A percentile compares a stretch with the other conserved stretches of the same genome.
Conservation (phyloP, 2,329 filamentous ascomycete species). For the Drechslerella coelobrocha region DNA sequence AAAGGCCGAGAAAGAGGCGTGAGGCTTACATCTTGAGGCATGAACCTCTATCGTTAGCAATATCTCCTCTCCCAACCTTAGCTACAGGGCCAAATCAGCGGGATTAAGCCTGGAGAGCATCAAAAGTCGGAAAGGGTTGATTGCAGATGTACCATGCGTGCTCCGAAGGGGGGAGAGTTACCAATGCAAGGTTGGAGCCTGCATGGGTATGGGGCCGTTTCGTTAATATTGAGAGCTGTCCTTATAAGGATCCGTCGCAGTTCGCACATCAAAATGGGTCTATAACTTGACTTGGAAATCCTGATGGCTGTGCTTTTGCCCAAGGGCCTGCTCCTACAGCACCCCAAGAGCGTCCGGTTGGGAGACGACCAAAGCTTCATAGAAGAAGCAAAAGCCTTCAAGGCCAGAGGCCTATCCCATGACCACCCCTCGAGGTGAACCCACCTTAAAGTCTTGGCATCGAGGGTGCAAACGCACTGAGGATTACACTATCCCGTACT, state of each 20-base stretch:
- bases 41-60: constrained; percentile 27
- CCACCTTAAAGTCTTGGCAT: constrained; percentile 46
- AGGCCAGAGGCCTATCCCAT: constrained; percentile 26
- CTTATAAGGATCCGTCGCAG: constrained; percentile 50
- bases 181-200: constrained; percentile 10
- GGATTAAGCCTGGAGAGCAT: constrained; percentile 36
- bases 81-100: constrained; percentile 20
- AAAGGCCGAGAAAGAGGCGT: constrained; percentile 34
- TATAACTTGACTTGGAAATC: constrained; percentile 21
- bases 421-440: constrained; percentile 31
- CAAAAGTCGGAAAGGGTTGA: constrained; percentile 8
- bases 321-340: not conserved
- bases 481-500: too few relatives aligned
- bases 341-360: not conserved
- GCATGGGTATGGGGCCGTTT: constrained; percentile 38
- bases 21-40: constrained; percentile 45
- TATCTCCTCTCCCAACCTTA: not conserved
- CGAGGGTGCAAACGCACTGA: constrained; percentile 4
- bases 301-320: constrained; percentile 34
- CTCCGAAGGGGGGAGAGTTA: not conserved
- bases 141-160: not conserved
- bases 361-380: not conserved
- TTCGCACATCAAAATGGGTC: constrained; percentile 37
- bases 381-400: not conserved
- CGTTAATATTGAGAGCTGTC: constrained; percentile 28